A percentile compares a stretch with the other conserved stretches of the same genome.
Evolutionary conservation across 352 stramenopile species (phyloP).

Genomic region (Phytophthora podocarpi): DNA sequence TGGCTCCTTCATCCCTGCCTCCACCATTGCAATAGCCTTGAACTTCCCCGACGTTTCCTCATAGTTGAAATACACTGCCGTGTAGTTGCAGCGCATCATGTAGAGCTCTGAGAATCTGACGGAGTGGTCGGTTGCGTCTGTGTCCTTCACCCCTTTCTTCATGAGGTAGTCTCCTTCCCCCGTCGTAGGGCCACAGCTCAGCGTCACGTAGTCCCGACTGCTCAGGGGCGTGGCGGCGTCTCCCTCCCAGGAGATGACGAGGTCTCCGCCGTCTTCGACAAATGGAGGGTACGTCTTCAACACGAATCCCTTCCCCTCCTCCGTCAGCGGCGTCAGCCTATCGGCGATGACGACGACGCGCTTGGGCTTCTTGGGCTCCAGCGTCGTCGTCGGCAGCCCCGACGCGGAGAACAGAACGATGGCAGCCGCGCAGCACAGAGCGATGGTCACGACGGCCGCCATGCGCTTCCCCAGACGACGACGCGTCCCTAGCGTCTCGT

Average conservation of each 20-base stretch:
- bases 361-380: not conserved
- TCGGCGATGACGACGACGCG: not conserved
- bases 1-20: slow-evolving; percentile 53
- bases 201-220: slow-evolving; percentile 58
- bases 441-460: slow-evolving; percentile 4
- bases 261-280: slow-evolving; percentile 51
- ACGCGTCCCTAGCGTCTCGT: slow-evolving; percentile 7
- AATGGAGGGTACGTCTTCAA: slow-evolving; percentile 43
- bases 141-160: slow-evolving; percentile 41
- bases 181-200: slow-evolving; percentile 66
- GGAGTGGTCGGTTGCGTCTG: slow-evolving; percentile 35
- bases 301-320: slow-evolving; percentile 17
- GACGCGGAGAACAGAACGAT: slow-evolving; percentile 9
- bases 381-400: not conserved
- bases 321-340: not conserved
- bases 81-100: slow-evolving; percentile 80
- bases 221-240: slow-evolving; percentile 6
- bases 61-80: slow-evolving; percentile 60
- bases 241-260: slow-evolving; percentile 58
- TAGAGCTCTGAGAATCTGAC: slow-evolving; percentile 69
- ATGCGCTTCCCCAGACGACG: slow-evolving; percentile 13
- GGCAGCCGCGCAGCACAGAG: slow-evolving; percentile 13
- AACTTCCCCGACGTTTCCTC: slow-evolving; percentile 20
- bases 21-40: slow-evolving; percentile 37
- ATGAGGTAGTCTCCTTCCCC: slow-evolving; percentile 51